Conservation (phyloP, 495 filamentous ascomycete species). For the Penicillium coprophilum region DNA sequence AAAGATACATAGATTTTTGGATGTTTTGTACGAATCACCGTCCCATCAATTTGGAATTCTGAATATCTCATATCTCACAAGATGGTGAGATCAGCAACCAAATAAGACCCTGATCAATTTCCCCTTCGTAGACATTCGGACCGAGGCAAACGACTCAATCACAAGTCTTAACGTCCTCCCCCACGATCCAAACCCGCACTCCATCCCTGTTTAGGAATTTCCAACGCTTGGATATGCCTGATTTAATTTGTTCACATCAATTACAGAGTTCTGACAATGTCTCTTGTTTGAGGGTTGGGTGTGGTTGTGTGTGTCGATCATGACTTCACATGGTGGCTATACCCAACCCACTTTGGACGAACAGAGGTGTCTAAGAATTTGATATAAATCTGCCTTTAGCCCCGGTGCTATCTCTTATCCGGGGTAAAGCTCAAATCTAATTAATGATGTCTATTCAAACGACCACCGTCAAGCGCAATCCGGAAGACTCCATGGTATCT, state of each 20-base stretch:
- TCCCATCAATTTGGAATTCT: no score
- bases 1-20: no score
- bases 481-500: conserved; percentile 30
- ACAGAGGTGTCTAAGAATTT: conserved; percentile 13
- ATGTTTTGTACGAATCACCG: no score
- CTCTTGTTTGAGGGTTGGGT: conserved; percentile 3
- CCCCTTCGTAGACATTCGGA: conserved; percentile 9
- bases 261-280: conserved; percentile 7
- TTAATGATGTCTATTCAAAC: conserved; percentile 13
- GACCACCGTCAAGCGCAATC: conserved; percentile 15
- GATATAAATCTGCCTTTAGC: not conserved
- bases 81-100: not conserved
- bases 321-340: conserved; percentile 18
- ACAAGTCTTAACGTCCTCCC: conserved; percentile 15
- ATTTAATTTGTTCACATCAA: conserved; percentile 7
- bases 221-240: not conserved
- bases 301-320: conserved; percentile 15
- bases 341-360: not conserved
- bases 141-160: conserved; percentile 19
- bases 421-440: not conserved
- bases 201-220: conserved; percentile 4
- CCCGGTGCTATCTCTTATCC: not conserved
- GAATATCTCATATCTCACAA: no score
- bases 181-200: conserved; percentile 1
- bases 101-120: not conserved